Evolutionary conservation across 768 basidiomycete species (phyloP), one percentile per base, ranked within the genome.

Genomic region (Tephrocybe sp.): DNA sequence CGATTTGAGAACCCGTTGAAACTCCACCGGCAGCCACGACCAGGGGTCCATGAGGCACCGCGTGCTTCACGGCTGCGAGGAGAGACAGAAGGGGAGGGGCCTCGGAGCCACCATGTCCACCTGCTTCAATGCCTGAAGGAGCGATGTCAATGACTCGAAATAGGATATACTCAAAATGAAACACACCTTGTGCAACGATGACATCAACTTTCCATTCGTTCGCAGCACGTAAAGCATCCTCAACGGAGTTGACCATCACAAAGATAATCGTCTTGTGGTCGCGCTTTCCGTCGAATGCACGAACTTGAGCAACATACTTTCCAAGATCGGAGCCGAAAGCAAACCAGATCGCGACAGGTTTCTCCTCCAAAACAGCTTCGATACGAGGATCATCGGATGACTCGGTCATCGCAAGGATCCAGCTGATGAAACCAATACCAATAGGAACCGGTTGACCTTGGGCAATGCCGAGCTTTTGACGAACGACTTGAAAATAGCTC

Each of bases 161-260:
- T 26, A 4, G 38, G 49, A 11, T 0, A 14, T 4, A 3, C 33
- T 26, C 32, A 0, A 1, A 3, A 11, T 15, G n/a, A 42, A 36
- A 33, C 17, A 14, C 21, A 46, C 87, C 86, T 76, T 89, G 86
- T 0, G 76, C 80, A 4, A 88, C 81, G 25, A 89, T 53, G 1
- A 81, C 77, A 58, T 89, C 87, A 0, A 75, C 78, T 32, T 76
- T 73, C 75, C 75, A 80, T 3, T 76, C 68, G 15, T 76, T 65
- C 10, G 65, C 63, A 9, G 81, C 84, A 14, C 65, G 56, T 18
- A 73, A 63, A 1, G 83, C 85, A 23, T 77, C 74, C 45, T 77
- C 69, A 1, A 76, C 73, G 7, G 77, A 75, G 43, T 73, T 67
- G 7, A 85, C 73, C 30, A 75, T 76, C 3, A 80, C 70, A 48